These are phyloP conservation scores for Fereydounia khargensis DNA, from an alignment of 1,284 basidiomycete species.

Conservation along the genomic window DNA sequence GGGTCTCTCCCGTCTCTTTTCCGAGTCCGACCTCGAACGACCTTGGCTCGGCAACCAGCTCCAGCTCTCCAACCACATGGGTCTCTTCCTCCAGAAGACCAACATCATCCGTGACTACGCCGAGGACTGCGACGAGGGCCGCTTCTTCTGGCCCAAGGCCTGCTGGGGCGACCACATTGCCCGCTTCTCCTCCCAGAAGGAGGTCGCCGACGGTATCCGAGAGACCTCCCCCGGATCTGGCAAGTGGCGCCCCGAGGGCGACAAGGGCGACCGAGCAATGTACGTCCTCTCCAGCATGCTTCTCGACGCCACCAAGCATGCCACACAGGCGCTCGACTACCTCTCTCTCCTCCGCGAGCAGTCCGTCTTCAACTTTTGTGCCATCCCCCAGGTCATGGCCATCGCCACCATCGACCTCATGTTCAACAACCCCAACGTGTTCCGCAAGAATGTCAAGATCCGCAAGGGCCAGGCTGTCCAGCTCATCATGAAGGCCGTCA, in stretches of 20 bases:
- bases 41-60: constrained; percentile 76
- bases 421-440: constrained; percentile 89
- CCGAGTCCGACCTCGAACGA: constrained; percentile 81
- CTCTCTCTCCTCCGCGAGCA: constrained; percentile 83
- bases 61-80: constrained; percentile 89
- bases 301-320: constrained; percentile 81
- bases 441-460: constrained; percentile 90
- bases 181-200: constrained; percentile 35
- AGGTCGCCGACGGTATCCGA: constrained; percentile 48
- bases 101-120: constrained; percentile 96
- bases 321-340: constrained; percentile 85
- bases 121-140: constrained; percentile 81
- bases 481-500: constrained; percentile 86
- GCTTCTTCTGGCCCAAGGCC: constrained; percentile 93
- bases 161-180: constrained; percentile 68
- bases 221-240: constrained; percentile 27
- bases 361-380: constrained; percentile 92
- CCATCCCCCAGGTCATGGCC: constrained; percentile 93
- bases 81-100: constrained; percentile 94
- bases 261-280: constrained; percentile 45
- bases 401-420: constrained; percentile 88
- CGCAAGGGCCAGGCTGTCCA: constrained; percentile 83
- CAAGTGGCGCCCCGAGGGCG: constrained; percentile 27
- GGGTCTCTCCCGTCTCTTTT: constrained; percentile 85
- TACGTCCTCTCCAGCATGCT: constrained; percentile 72